Base-by-base conservation (phyloP, 2,329 filamentous ascomycete species). In the Fusarium begoniae region DNA sequence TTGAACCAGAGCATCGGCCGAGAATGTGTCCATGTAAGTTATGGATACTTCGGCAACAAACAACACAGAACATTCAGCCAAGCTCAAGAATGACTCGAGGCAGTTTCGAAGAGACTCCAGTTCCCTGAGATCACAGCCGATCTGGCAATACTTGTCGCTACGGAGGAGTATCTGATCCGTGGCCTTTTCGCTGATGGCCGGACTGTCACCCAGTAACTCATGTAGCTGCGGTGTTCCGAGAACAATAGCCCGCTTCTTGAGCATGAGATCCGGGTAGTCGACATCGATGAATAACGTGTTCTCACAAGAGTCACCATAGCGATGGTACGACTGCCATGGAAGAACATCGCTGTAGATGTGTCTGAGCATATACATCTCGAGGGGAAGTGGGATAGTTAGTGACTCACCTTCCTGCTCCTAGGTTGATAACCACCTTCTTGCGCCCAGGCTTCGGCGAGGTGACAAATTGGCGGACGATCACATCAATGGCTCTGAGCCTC, bases 1-100 rank as follows among this genome's bases (percentile, higher is more conserved):
- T 57, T 86, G 80, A 37, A 98, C 91, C 14, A 98, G 85, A 22
- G 88, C 86, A 83, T 98, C 92, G 11, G 94, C 91, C 45, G 90
- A 90, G 28, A 88, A 81, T 6, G 90, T 89, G 63, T 94, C 90
- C 94, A 98, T 97, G 78, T 97, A 97, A 2, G 94, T 96, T 45
- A 97, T 90, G 8, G 95, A 97, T 20, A 98, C 95, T 82, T 98
- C 96, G 2, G 95, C 95, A 32, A 95, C 88, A 77, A 96, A 97
- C 30, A 98, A 84, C 5, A 98, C 88, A 6, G 88, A 86, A 66
- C 89, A 90, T 13, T 89, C 84, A 3, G 87, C 80, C 22, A 92
- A 80, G 44, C 91, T 84, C 5, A 94, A 80, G 50, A 92, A 86
- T 17, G 83, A 83, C 24, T 87, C 86, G 30, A 98, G 83, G 8